Conservation (phyloP, 2,329 filamentous ascomycete genomes). For the Aspergillus costaricaensis region DNA sequence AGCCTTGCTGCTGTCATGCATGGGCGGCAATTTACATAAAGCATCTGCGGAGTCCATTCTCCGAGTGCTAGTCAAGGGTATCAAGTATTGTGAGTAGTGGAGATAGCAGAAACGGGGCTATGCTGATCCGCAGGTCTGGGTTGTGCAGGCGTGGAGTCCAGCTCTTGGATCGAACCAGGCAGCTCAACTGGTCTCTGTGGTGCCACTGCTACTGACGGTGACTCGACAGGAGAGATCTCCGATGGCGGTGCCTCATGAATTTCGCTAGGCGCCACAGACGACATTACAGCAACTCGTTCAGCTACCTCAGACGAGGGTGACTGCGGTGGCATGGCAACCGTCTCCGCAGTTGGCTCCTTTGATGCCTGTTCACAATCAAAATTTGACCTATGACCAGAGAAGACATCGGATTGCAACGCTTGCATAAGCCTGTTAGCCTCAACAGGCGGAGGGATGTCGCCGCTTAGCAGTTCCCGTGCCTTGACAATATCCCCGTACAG, state of each 20-base stretch:
- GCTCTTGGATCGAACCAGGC: background rate
- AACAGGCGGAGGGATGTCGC: conserved; percentile 72
- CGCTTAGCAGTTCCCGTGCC: conserved; percentile 77
- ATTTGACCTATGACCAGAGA: background rate
- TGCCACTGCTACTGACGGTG: background rate
- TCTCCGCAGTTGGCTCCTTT: background rate
- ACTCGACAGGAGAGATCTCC: background rate
- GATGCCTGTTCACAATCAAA: background rate
- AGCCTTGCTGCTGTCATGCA: too few species aligned
- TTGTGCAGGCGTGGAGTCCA: background rate
- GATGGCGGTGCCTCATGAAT: background rate
- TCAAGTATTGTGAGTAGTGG: background rate
- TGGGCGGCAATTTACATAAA: too few species aligned
- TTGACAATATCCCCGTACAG: conserved; percentile 81
- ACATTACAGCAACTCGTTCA: background rate
- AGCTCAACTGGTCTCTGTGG: background rate
- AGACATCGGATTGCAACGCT: conserved; percentile 71
- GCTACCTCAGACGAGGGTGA: background rate
- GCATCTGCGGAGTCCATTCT: too few species aligned
- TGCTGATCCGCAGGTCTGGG: background rate
- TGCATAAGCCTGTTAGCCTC: conserved; percentile 79
- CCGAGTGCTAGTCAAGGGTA: too few species aligned
- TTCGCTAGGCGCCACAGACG: background rate
- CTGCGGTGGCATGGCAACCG: background rate
- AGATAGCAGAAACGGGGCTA: background rate